Evolutionary conservation across 257 asterid species (phyloP), one percentile per base, ranked within the genome.

Genomic region (Solanum piurae): DNA sequence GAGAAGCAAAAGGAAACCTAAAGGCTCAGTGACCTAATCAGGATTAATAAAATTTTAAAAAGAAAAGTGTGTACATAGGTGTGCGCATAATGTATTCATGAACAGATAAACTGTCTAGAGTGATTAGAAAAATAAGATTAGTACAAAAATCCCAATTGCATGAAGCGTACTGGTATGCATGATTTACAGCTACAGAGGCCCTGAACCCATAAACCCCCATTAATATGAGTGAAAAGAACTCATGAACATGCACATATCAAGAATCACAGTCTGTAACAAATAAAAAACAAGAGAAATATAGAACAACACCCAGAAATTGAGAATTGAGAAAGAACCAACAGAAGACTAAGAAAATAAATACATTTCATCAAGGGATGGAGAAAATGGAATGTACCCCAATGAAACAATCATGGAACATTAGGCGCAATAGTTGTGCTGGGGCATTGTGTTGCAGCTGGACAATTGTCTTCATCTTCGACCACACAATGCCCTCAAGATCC

Each of bases 341-440:
- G 16, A 44, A 29, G 44, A 42, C 3, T 21, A 72, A 71, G 23
- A 37, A 16, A 60, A 80, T 38, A 9, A 31, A 20, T 12, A 38
- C 8, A 68, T 16, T 71, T 18, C 25, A 86, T 12, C 44, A 9
- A n/a, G 21, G 73, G 38, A 18, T 16, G 13, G 5, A 68, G 69
- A 18, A 29, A 27, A 18, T 14, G 21, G 5, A 66, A 58, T 12
- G 38, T 38, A 86, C 92, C 92, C 79, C 88, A 52, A 91, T 89
- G 86, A 91, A 89, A 68, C 92, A 91, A 72, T 91, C 93, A 82
- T 89, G 93, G 66, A 91, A 89, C 23, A 88, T 37, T 20, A 91
- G 90, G 69, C 93, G 90, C 11, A 89, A 76, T 25, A 91, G 89
- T 62, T 91, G 92, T 14, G 91, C 89, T 2, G 90, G 69, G 72